A percentile compares a stretch with the other conserved stretches of the same genome.
Evolutionary conservation across 2,329 filamentous ascomycete species (phyloP).

Genomic region (Cercospora zeina): DNA sequence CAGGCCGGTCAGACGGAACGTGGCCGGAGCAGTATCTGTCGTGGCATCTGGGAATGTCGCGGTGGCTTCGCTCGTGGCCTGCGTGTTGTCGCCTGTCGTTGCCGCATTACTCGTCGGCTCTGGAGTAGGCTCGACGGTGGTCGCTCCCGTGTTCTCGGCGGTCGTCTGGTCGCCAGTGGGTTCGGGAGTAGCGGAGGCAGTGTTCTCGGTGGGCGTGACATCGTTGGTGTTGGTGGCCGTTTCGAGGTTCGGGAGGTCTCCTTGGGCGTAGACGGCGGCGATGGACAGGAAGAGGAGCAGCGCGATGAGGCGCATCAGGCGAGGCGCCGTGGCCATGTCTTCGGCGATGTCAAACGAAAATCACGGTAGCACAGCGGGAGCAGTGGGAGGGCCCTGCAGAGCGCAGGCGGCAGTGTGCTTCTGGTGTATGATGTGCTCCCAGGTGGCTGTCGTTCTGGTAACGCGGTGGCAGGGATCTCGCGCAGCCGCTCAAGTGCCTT

Average conservation of each 20-base stretch:
- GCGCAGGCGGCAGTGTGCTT: slow-evolving; percentile 2
- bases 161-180: slow-evolving; percentile 19
- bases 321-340: slow-evolving; percentile 16
- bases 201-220: slow-evolving; percentile 16
- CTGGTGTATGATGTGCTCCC: slow-evolving; percentile 17
- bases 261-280: slow-evolving; percentile 33
- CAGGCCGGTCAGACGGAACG: slow-evolving; percentile 44
- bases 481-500: slow-evolving; percentile 1
- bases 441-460: slow-evolving; percentile 16
- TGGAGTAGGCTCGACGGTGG: slow-evolving; percentile 27
- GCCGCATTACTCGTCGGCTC: slow-evolving; percentile 29
- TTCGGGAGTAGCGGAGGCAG: slow-evolving; percentile 22
- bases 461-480: slow-evolving; percentile 16
- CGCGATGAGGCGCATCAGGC: slow-evolving; percentile 26
- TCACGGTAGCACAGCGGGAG: slow-evolving; percentile 15
- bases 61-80: slow-evolving; percentile 28
- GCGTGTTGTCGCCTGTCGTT: slow-evolving; percentile 27
- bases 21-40: slow-evolving; percentile 29
- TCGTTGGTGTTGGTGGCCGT: slow-evolving; percentile 31
- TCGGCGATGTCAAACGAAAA: background rate
- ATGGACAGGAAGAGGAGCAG: slow-evolving; percentile 32
- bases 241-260: slow-evolving; percentile 35
- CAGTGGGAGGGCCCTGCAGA: slow-evolving; percentile 7
- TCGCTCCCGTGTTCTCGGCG: slow-evolving; percentile 22
- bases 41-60: slow-evolving; percentile 26